Evolutionary conservation across 2,329 filamentous ascomycete genomes (phyloP).

Genomic region (Talaromyces sp.): DNA sequence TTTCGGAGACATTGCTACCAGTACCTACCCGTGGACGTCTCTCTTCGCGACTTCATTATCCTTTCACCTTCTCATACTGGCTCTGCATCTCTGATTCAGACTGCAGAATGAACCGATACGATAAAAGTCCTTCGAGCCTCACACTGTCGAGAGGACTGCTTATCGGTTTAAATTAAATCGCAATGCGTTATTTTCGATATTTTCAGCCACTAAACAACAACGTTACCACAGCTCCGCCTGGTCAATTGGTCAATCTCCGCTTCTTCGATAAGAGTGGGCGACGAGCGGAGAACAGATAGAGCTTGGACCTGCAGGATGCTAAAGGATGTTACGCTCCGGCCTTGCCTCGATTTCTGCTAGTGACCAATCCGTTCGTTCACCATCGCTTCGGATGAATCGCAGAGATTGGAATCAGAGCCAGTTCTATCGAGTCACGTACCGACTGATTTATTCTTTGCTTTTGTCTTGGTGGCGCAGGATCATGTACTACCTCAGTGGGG

Average conservation of each 20-base stretch:
- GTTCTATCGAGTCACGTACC: background rate
- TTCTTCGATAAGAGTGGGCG: conserved; percentile 5
- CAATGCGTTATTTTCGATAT: background rate
- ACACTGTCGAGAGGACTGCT: background rate
- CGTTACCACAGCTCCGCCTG: conserved; percentile 1
- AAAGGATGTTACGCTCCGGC: background rate
- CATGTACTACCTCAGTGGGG: background rate
- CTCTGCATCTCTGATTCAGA: background rate
- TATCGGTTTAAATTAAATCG: conserved; percentile 2
- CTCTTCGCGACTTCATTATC: background rate
- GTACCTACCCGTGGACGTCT: too few species aligned
- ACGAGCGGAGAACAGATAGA: background rate
- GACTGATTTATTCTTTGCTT: background rate
- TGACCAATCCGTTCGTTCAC: background rate
- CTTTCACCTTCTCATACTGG: too few species aligned
- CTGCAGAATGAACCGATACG: background rate
- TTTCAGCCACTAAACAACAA: background rate
- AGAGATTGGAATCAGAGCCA: background rate
- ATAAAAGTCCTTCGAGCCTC: background rate
- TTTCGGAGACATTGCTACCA: too few species aligned
- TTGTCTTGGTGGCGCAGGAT: background rate
- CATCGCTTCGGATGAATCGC: background rate
- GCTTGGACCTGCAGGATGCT: background rate
- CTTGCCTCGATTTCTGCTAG: background rate
- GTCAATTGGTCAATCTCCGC: background rate